Evolutionary conservation across 2,329 filamentous ascomycete genomes (phyloP), one percentile per base, ranked within the genome.

Genomic region (Ceratocystis colombiana): DNA sequence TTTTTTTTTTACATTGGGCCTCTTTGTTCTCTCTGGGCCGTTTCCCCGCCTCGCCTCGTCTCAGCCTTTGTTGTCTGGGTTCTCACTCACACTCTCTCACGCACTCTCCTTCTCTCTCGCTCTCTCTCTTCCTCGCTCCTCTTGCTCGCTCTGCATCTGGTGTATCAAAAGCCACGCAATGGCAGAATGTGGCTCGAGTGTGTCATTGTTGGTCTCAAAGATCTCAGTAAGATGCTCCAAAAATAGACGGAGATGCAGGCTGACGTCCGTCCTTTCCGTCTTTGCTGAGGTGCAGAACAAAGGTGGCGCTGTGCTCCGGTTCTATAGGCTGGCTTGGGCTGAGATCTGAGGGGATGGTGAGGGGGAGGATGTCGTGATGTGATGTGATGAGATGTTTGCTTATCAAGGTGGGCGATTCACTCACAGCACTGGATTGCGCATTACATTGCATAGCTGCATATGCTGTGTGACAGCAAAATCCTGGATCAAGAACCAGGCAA

Each of bases 111-210:
- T 41, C 37, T n/a, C 30, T 37, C 28, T n/a, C 20, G 10, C 30
- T 22, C 30, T 12, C 28, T 45, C 59, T 25, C 30, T 33, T 41
- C 30, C 20, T 41, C 10, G 15, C 44, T 45, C 22, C 59, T 41
- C 59, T 10, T 30, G 10, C 33, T 41, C 37, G 5, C 46, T 44
- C 28, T 20, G n/a, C 22, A 30, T 44, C 20, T 62, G 61, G 20
- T 62, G 61, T 45, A 28, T 45, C 44, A 59, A 15, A 59, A 59
- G 0, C 4, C 55, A 37, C n/a, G 17, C 20, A 30, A 30, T 59
- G 28, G 55, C 55, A 59, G 55, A 59, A 17, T 17, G 55, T 59
- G 55, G 55, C 55, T 59, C 55, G 55, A 59, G 55, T 7, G 25
- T 3, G 3, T 1, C 53, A 15, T 59, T 15, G 55, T 33, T 30